Base-by-base conservation (phyloP, 495 filamentous ascomycete genomes). In the Acidiella bohemica region DNA sequence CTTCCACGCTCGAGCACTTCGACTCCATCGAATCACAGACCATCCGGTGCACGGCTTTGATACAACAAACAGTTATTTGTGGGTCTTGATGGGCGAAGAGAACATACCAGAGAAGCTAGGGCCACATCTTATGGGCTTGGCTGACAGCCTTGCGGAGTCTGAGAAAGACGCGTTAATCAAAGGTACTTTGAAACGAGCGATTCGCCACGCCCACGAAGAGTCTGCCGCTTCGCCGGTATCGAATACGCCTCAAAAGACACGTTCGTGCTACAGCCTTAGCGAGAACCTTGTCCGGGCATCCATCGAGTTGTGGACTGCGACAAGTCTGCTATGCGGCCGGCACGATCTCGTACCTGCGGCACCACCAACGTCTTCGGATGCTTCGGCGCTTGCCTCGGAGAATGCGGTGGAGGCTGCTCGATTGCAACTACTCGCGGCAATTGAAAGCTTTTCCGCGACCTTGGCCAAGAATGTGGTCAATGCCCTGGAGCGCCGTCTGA, bases 291-390 rank as follows among this genome's bases (percentile, higher is more conserved):
- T 88, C 11, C 68, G 71, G 36, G 69, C 73, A 25, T 75, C 72
- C 1, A 61, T 88, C 5, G 78, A 88, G 53, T 65, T 92, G 3
- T 92, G 81, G 81, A 70, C 75, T 17, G 67, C 74, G 5, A 84
- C 81, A 1, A 75, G 81, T 46, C 72, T 88, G 20, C 66, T 88
- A 33, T 59, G 2, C 46, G 14, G 24, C 32, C 6, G 20, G 34
- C 9, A 61, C 40, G 54, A 63, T 25, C 58, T 9, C 13, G 9
- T 12, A 36, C 8, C 10, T 25, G 25, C 70, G 81, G 19, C 71
- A 60, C 47, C 65, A 59, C 49, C 71, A 70, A 53, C 60, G 65
- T 13, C n/a, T n/a, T n/a, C n/a, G n/a, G n/a, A n/a, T n/a, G n/a
- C n/a, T n/a, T n/a, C n/a, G n/a, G n/a, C n/a, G n/a, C n/a, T n/a